Percentiles rank a stretch among this genome's conserved stretches.
phyloP scores from a whole-genome alignment of 306 rosid species.

The Corylus heterophylla region DNA sequence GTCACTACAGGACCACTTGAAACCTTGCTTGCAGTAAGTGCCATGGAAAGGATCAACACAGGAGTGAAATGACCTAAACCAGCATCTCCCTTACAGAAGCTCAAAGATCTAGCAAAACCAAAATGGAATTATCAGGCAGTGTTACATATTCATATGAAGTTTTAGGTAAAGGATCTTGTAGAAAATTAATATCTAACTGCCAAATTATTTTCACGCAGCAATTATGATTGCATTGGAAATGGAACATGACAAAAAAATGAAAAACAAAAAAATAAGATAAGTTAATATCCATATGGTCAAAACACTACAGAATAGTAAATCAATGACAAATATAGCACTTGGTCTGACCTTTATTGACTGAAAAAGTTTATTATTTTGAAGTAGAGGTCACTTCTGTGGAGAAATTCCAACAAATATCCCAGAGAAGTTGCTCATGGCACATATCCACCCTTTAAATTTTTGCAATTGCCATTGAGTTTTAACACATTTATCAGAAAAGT shows the following conservation, averaged over 20 bases:
- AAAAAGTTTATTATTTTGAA: not conserved
- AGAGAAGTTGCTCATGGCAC: not conserved
- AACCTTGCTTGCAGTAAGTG: slow-evolving; percentile 64
- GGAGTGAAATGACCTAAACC: slow-evolving; percentile 34
- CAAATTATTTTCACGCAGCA: slow-evolving; percentile 1
- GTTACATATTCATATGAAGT: slow-evolving; percentile 16
- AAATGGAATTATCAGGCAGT: slow-evolving; percentile 18
- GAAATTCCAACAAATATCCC: not conserved
- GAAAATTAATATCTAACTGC: slow-evolving; percentile 2
- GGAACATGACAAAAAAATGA: not conserved
- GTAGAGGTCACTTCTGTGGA: not conserved
- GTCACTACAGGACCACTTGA: slow-evolving; percentile 56
- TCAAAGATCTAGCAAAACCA: slow-evolving; percentile 34
- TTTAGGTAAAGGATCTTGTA: not conserved
- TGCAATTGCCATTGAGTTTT: not conserved
- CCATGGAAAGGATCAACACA: slow-evolving; percentile 51
- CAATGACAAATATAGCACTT: not conserved
- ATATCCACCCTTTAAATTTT: not conserved
- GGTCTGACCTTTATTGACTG: not conserved
- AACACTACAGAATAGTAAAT: not conserved
- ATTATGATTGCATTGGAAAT: not conserved
- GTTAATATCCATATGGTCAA: not conserved
- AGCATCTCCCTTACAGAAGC: slow-evolving; percentile 37
- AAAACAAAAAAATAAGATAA: no score
- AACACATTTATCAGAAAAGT: not conserved